Base-by-base conservation (phyloP, 2,329 filamentous ascomycete genomes). In the Cercospora sp. region DNA sequence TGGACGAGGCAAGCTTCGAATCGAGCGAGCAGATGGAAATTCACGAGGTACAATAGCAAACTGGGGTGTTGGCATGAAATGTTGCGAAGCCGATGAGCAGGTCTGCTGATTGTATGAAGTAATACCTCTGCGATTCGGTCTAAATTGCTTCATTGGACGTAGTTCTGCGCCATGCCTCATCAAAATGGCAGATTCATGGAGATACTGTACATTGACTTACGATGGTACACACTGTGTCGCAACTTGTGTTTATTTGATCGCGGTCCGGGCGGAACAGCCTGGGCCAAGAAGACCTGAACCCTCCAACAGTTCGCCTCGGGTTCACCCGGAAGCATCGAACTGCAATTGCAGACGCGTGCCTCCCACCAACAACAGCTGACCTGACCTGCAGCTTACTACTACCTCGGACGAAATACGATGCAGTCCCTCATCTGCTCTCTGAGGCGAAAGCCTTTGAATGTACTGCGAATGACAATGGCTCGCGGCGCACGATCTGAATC, bases 401-500 rank as follows among this genome's bases (percentile, higher is more conserved):
- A 59, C 31, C 55, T 59, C 55, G 31, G 55, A 59, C 28, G 9
- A 58, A 59, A 30, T 18, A 63, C 26, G 6, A 63, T 63, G 60
- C 60, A 51, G 28, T 33, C 28, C 30, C 60, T 48, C 26, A 26
- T 63, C 45, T 26, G 20, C 28, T n/a, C 60, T 18, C 18, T 33
- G 20, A 45, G 60, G 60, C 45, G 55, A 20, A 59, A 59, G 55
- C 55, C 55, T 36, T 36, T 45, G 18, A 4, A 33, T 13, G 26
- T 10, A 33, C 10, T 36, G 45, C 60, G 60, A 18, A 13, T 4
- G 10, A 28, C 28, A 18, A 31, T 51, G 40, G 53, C 33, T 12
- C 40, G n/a, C 30, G 45, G 42, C 42, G 60, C 48, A 42, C 33
- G 67, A 30, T 61, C 57, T 18, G 63, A 66, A 59, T 71, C 69